Evolutionary conservation across 192 early-diverging fungal species (phyloP), one percentile per base, ranked within the genome.

Genomic region (Coemansia sp.): DNA sequence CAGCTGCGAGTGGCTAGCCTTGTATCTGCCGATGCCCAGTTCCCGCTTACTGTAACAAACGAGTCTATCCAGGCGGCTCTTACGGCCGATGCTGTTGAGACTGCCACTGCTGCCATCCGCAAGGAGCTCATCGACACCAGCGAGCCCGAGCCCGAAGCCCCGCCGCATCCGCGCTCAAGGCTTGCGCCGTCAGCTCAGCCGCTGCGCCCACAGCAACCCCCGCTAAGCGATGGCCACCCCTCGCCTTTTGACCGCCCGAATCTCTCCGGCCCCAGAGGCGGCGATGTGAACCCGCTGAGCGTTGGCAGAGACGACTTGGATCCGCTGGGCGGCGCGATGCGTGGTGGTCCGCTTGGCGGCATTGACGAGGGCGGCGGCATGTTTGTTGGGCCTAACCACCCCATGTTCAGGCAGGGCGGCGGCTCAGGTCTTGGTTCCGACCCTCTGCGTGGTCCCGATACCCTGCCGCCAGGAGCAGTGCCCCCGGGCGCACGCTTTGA

Each of bases 401-500:
- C 93, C 12, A 91, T 94, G 79, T 97, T 94, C 74, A 71, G 81
- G 9, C 83, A 81, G 12, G 72, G 76, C 19, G 80, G 69, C 7
- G 6, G 67, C 12, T 32, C 21, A 22, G 60, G 46, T 29, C 32
- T 21, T 54, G 65, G 23, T 64, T 69, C 22, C 60, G 77, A 25
- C 59, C 83, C 27, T 75, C 74, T 40, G 69, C 87, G 85, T 14
- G 85, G 86, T 11, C 84, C 85, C 18, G 75, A 73, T 57, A 56
- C 70, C 7, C 74, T 93, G n/a, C 89, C 89, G 19, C 75, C 68
- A 56, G 89, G 85, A 22, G 81, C 89, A 23, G 89, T 91, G 45
- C 91, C 91, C 8, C 84, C 92, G 11, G 92, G 92, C 22, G 95
- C 95, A 9, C 83, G 93, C 19, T 97, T 94, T 72, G 93, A 97